These are phyloP conservation scores for Guyanaporus albipodus DNA, from an alignment of 768 basidiomycete species.

Conservation along the genomic window DNA sequence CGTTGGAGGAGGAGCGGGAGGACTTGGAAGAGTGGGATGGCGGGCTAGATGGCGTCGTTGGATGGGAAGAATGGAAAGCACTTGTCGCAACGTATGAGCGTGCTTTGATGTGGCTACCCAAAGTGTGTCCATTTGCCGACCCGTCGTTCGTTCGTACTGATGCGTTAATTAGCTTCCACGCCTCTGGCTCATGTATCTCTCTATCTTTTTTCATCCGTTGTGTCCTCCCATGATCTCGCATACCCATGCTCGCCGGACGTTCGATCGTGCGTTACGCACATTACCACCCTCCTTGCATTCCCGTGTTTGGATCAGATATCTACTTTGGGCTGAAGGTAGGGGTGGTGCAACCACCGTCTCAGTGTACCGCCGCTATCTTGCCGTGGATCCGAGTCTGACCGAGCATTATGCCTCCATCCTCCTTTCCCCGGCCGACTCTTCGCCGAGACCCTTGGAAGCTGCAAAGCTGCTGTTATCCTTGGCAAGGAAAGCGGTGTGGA, in stretches of 20 bases:
- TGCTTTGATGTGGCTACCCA: slow-evolving; percentile 91
- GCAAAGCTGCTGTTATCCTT: slow-evolving; percentile 85
- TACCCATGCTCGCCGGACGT: slow-evolving; percentile 91
- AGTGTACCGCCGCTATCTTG: slow-evolving; percentile 87
- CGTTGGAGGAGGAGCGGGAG: slow-evolving; percentile 78
- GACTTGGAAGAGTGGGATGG: slow-evolving; percentile 83
- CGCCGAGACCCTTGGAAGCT: slow-evolving; percentile 83
- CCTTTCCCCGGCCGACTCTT: slow-evolving; percentile 52
- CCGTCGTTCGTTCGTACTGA: slow-evolving; percentile 2
- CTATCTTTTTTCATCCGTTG: slow-evolving; percentile 82
- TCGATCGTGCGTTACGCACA: slow-evolving; percentile 90
- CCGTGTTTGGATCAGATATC: slow-evolving; percentile 89
- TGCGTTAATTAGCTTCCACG: slow-evolving; percentile 67
- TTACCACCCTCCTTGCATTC: slow-evolving; percentile 89
- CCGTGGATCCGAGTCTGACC: slow-evolving; percentile 74
- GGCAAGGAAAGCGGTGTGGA: slow-evolving; percentile 78
- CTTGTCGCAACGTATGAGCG: slow-evolving; percentile 88
- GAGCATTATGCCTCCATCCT: slow-evolving; percentile 73
- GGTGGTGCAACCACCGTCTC: slow-evolving; percentile 75
- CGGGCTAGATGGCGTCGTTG: slow-evolving; percentile 83
- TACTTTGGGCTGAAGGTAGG: slow-evolving; percentile 84
- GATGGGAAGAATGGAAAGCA: slow-evolving; percentile 93
- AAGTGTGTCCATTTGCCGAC: slow-evolving; percentile 43
- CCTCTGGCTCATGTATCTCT: slow-evolving; percentile 91
- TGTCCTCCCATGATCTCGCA: slow-evolving; percentile 82